Evolutionary conservation across 1,284 basidiomycete genomes (phyloP).

Genomic region (Boletus semigastroideus): DNA sequence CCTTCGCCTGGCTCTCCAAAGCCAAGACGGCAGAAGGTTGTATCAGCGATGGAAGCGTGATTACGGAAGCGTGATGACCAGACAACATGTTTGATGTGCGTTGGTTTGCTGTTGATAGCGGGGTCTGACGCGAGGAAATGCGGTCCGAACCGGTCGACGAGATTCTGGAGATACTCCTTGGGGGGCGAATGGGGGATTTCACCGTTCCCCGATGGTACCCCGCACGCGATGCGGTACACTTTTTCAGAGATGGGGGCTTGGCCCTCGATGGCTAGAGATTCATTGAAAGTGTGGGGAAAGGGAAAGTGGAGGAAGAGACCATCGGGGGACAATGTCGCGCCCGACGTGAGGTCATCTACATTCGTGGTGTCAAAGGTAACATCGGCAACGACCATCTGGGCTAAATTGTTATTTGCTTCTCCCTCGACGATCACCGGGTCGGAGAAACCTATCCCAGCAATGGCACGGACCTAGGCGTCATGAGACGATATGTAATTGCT

Average conservation of each 20-base stretch:
- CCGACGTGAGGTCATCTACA: not conserved
- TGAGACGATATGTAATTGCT: not conserved
- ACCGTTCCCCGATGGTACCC: slow-evolving; percentile 31
- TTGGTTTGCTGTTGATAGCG: slow-evolving; percentile 18
- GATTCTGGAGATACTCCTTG: slow-evolving; percentile 35
- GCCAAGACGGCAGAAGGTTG: slow-evolving; percentile 28
- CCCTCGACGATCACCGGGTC: not conserved
- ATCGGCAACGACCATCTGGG: slow-evolving; percentile 13
- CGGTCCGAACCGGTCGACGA: slow-evolving; percentile 36
- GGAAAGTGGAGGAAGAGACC: slow-evolving; percentile 30
- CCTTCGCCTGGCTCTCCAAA: slow-evolving; percentile 8
- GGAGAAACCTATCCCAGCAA: slow-evolving; percentile 12
- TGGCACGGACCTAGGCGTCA: slow-evolving; percentile 4
- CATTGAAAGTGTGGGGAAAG: slow-evolving; percentile 23
- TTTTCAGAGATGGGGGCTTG: slow-evolving; percentile 1
- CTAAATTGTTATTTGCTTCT: slow-evolving; percentile 5
- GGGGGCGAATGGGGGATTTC: slow-evolving; percentile 30
- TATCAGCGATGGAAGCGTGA: slow-evolving; percentile 37
- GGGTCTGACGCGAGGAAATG: slow-evolving; percentile 17
- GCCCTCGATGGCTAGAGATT: slow-evolving; percentile 8
- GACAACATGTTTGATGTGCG: slow-evolving; percentile 24
- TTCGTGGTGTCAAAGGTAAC: slow-evolving; percentile 2
- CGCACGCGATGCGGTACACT: slow-evolving; percentile 35
- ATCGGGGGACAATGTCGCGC: slow-evolving; percentile 10
- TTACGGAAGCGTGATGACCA: slow-evolving; percentile 41